These are phyloP conservation scores for Boletus reticulatus DNA, from an alignment of 768 basidiomycete species.

Conservation along the genomic window DNA sequence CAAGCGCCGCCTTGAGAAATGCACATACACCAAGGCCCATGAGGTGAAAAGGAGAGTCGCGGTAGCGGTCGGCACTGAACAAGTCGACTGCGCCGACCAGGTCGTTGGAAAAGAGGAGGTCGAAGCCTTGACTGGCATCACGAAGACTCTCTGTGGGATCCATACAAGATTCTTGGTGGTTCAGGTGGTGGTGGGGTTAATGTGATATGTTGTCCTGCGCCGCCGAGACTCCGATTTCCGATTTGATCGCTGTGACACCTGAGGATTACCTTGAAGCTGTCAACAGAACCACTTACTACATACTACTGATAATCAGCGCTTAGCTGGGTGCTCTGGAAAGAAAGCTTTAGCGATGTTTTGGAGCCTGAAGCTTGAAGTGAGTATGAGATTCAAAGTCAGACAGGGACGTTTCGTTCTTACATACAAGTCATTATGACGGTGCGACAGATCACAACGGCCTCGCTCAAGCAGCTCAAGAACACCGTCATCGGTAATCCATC, in stretches of 20 bases:
- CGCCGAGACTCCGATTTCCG: no score
- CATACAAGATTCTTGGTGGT: neutral
- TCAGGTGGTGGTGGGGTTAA: no score
- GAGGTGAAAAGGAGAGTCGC: constrained; percentile 66
- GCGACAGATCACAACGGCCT: constrained; percentile 25
- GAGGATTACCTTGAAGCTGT: neutral
- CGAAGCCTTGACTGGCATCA: constrained; percentile 53
- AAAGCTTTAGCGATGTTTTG: no score
- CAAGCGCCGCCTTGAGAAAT: constrained; percentile 75
- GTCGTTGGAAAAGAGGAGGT: constrained; percentile 68
- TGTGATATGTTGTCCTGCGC: no score
- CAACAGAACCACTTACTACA: no score
- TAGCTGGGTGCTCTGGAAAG: no score
- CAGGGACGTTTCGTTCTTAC: no score
- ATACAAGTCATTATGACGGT: no score
- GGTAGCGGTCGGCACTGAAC: constrained; percentile 34
- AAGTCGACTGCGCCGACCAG: constrained; percentile 49
- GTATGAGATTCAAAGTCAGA: no score
- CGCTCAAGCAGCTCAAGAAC: constrained; percentile 71
- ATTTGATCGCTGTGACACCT: no score
- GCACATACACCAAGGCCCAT: constrained; percentile 70
- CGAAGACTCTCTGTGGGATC: constrained; percentile 33
- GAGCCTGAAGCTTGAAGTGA: no score
- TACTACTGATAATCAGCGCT: no score
- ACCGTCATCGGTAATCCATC: constrained; percentile 76